Evolutionary conservation across 1,139 yeast species (phyloP).

Genomic region (Groenewaldozyma sp.): DNA sequence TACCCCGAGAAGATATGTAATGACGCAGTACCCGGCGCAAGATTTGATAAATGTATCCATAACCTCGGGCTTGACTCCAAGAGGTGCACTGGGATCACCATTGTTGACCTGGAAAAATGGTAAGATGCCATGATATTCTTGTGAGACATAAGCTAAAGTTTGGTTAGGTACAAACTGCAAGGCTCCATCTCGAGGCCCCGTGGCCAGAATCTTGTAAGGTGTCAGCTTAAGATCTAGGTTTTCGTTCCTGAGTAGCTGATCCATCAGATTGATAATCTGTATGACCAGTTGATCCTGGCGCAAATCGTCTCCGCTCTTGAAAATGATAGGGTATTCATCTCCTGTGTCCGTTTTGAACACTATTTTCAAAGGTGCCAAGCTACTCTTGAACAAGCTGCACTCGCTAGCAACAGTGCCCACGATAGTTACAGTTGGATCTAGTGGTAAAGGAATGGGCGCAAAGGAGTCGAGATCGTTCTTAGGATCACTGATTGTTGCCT

Average conservation of each 20-base stretch:
- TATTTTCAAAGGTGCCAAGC: slow-evolving; percentile 78
- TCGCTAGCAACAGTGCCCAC: slow-evolving; percentile 75
- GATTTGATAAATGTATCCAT: slow-evolving; percentile 95
- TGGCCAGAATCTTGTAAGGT: slow-evolving; percentile 85
- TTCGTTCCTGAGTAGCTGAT: slow-evolving; percentile 76
- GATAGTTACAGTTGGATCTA: slow-evolving; percentile 58
- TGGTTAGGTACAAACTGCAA: slow-evolving; percentile 89
- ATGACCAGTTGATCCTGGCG: slow-evolving; percentile 94
- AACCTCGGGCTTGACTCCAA: slow-evolving; percentile 64
- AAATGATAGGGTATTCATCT: slow-evolving; percentile 67
- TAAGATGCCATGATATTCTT: slow-evolving; percentile 62
- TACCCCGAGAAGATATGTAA: slow-evolving; percentile 87
- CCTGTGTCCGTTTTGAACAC: slow-evolving; percentile 59
- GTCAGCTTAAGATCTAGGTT: slow-evolving; percentile 80
- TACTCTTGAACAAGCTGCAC: slow-evolving; percentile 81
- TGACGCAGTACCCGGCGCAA: slow-evolving; percentile 97
- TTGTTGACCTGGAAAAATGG: slow-evolving; percentile 61
- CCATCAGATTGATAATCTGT: slow-evolving; percentile 88
- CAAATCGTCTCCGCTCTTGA: slow-evolving; percentile 91
- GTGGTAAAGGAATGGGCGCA: slow-evolving; percentile 57
- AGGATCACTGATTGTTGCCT: slow-evolving; percentile 30
- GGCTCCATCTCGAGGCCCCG: slow-evolving; percentile 85
- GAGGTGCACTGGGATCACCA: slow-evolving; percentile 48
- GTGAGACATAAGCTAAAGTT: slow-evolving; percentile 72
- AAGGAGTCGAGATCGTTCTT: slow-evolving; percentile 34